Evolutionary conservation across 257 asterid genomes (phyloP).

Genomic region (Lantana camara): DNA sequence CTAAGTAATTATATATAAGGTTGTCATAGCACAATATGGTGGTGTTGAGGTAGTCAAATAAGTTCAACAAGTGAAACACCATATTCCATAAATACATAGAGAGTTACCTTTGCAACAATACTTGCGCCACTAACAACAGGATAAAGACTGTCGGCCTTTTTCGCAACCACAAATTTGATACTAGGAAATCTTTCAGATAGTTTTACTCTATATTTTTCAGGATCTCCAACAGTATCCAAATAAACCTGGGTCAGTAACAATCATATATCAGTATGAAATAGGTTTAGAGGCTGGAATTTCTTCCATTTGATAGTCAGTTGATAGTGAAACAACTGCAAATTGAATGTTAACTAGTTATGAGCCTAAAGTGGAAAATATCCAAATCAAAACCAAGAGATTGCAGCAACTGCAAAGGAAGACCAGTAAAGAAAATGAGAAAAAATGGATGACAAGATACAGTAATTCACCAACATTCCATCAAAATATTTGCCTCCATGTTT

Average conservation of each 20-base stretch:
- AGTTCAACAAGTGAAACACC: not conserved
- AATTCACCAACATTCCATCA: not conserved
- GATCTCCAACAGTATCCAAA: conserved; percentile 95
- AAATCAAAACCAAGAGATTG: not conserved
- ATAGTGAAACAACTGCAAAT: conserved; percentile 3
- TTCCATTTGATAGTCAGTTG: not conserved
- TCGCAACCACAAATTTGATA: conserved; percentile 86
- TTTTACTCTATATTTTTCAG: conserved; percentile 84
- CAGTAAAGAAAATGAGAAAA: not conserved
- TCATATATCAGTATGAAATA: not conserved
- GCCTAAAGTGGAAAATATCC: not conserved
- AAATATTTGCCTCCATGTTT: not conserved
- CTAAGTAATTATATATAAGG: too few relatives aligned
- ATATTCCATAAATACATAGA: not conserved
- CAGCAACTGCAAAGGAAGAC: conserved; percentile 12
- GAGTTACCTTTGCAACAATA: conserved; percentile 92
- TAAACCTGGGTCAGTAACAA: conserved; percentile 61
- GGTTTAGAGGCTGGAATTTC: not conserved
- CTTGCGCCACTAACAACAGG: conserved; percentile 99
- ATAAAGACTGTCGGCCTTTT: conserved; percentile 97
- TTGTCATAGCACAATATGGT: not conserved
- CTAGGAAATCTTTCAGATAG: conserved; percentile 79
- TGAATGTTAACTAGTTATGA: not conserved
- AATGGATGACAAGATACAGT: not conserved
- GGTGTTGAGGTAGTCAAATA: not conserved